phyloP scores from a whole-genome alignment of 495 filamentous ascomycete genomes.

The Jackrogersella minutella region DNA sequence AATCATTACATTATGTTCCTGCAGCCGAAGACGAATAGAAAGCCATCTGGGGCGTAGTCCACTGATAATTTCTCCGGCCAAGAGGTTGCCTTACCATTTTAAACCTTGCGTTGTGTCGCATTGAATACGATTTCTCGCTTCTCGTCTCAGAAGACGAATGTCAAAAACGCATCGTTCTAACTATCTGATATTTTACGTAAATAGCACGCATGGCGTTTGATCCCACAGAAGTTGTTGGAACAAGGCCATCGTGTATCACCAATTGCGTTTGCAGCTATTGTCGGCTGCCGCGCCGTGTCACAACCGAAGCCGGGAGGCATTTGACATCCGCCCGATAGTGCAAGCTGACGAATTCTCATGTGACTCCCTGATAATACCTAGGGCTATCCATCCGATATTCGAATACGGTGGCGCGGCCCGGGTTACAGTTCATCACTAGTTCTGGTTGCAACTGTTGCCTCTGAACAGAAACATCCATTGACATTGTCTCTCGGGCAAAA shows the following conservation, averaged over 20 bases:
- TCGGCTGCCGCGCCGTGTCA: constrained; percentile 18
- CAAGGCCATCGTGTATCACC: constrained; percentile 26
- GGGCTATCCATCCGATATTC: constrained; percentile 8
- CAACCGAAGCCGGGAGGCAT: constrained; percentile 31
- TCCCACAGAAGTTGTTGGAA: constrained; percentile 26
- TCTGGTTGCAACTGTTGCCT: background rate
- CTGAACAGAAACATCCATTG: background rate
- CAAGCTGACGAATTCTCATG: background rate
- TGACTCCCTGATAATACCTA: constrained; percentile 1
- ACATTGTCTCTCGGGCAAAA: background rate
- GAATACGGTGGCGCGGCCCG: constrained; percentile 10
- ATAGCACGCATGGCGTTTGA: constrained; percentile 30
- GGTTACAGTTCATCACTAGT: background rate
- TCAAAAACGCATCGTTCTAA: constrained; percentile 6
- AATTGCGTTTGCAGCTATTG: constrained; percentile 16
- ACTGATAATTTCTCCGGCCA: background rate
- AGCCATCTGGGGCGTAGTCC: background rate
- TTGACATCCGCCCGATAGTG: constrained; percentile 19
- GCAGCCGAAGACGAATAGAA: constrained; percentile 23
- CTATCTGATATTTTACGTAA: no score
- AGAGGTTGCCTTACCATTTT: constrained; percentile 21
- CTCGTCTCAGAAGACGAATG: constrained; percentile 30
- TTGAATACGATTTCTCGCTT: constrained; percentile 19
- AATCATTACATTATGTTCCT: constrained; percentile 5
- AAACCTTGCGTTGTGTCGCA: constrained; percentile 22